Base-by-base conservation (phyloP, 2,329 filamentous ascomycete genomes). In the Amauroascus niger region DNA sequence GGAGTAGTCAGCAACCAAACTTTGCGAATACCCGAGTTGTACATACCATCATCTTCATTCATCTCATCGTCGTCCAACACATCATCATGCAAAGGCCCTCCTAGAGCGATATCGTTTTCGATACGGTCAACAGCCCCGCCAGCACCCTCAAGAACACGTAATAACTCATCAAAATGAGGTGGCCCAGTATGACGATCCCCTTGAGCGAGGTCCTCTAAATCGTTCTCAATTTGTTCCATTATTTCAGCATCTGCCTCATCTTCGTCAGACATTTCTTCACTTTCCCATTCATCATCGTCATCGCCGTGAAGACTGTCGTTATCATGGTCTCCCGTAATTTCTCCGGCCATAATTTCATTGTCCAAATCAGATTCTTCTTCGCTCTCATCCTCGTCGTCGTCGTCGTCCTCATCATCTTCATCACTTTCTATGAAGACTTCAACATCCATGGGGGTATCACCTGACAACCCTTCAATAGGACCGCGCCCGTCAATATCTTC, bases 351-450 rank as follows among this genome's bases (percentile, higher is more conserved):
- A 26, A 72, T 73, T 58, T 76, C 75, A 59, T 76, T 74, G 59
- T 81, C 81, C 16, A 86, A 82, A 56, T 85, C 82, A 11, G 76
- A 75, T 24, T 78, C 76, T n/a, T 67, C 65, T 30, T 69, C 64
- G 30, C 77, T 76, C 30, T 79, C 77, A 43, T 77, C 75, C 52
- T 79, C 75, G 6, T 81, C 80, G 20, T 79, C 76, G 6, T 75
- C 74, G 2, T 80, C 76, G 1, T 76, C 77, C 30, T 80, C 79
- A 5, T 82, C 79, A 6, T 78, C 74, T 6, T 76, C 76, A 20
- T 79, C 82, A 50, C 83, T 83, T 33, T 87, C 86, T 75, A 96
- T 87, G 57, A 95, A 87, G 61, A 97, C 86, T 73, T 95, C 90
- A 49, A 96, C 87, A 35, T 87, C 83, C 69, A 82, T 77, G 22